Evolutionary conservation across 2,329 filamentous ascomycete species (phyloP).

Genomic region (Paecilomyces niveus): DNA sequence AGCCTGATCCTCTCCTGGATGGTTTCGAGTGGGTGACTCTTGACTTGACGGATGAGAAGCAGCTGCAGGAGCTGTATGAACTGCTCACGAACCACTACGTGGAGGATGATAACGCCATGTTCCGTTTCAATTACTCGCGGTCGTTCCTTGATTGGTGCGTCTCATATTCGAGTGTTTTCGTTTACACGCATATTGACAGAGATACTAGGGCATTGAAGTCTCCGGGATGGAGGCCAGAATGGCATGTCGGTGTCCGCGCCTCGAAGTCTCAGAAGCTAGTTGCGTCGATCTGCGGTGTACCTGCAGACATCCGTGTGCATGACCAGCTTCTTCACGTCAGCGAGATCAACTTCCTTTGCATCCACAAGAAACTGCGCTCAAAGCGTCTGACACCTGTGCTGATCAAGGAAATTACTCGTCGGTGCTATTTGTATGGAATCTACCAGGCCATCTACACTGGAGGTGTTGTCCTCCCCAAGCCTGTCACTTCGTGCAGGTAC

Average conservation of each 20-base stretch:
- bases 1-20: constrained; percentile 65
- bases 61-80: constrained; percentile 85
- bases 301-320: constrained; percentile 73
- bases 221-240: constrained; percentile 87
- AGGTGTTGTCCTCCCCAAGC: constrained; percentile 82
- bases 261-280: constrained; percentile 78
- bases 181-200: neutral
- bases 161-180: neutral
- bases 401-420: constrained; percentile 94
- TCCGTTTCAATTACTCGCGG: constrained; percentile 91
- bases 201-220: constrained; percentile 74
- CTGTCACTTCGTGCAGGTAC: constrained; percentile 88
- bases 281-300: constrained; percentile 92
- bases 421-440: constrained; percentile 77
- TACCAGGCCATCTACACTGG: constrained; percentile 97
- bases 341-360: constrained; percentile 96
- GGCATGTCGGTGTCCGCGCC: constrained; percentile 90
- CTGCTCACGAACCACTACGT: constrained; percentile 91
- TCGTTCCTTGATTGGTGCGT: constrained; percentile 79
- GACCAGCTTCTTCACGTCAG: constrained; percentile 67
- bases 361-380: constrained; percentile 94
- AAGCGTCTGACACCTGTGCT: constrained; percentile 89
- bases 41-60: constrained; percentile 69
- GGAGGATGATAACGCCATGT: constrained; percentile 94
- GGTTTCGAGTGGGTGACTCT: constrained; percentile 94